Evolutionary conservation across 305 asterid species (phyloP).

Genomic region (Petunia hybrid): DNA sequence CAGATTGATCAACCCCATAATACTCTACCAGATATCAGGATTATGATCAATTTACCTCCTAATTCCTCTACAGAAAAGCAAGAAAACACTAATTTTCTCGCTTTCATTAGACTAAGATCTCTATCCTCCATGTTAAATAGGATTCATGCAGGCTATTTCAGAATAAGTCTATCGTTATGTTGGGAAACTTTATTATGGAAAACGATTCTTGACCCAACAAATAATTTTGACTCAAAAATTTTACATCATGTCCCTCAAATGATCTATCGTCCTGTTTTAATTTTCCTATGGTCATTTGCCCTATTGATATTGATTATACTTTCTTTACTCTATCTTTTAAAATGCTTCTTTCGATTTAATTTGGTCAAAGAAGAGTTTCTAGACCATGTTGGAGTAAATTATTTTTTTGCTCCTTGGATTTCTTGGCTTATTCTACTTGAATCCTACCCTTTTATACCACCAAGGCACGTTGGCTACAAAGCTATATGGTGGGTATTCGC

Average conservation of each 20-base stretch:
- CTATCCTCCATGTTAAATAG: constrained; percentile 42
- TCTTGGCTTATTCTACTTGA: constrained; percentile 72
- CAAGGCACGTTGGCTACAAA: constrained; percentile 38
- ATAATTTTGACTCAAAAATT: constrained; percentile 27
- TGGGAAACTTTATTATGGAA: constrained; percentile 66
- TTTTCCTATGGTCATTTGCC: constrained; percentile 52
- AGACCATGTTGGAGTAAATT: constrained; percentile 70
- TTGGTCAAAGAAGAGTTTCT: constrained; percentile 55
- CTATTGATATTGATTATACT: constrained; percentile 46
- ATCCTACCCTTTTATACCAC: constrained; percentile 60
- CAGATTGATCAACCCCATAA: not conserved
- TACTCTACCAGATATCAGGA: not conserved
- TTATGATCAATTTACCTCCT: not conserved
- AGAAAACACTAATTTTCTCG: not conserved
- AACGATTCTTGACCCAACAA: constrained; percentile 52
- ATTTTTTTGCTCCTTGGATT: constrained; percentile 78
- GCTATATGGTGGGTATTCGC: constrained; percentile 63
- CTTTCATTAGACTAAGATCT: not conserved
- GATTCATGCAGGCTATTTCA: constrained; percentile 64
- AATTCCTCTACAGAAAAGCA: not conserved
- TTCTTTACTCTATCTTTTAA: constrained; percentile 54
- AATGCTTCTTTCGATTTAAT: constrained; percentile 52
- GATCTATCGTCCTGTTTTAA: constrained; percentile 35
- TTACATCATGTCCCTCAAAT: constrained; percentile 37
- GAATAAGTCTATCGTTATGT: constrained; percentile 61